Evolutionary conservation across 2,329 filamentous ascomycete genomes (phyloP).

Genomic region (Aureobasidium sp.): DNA sequence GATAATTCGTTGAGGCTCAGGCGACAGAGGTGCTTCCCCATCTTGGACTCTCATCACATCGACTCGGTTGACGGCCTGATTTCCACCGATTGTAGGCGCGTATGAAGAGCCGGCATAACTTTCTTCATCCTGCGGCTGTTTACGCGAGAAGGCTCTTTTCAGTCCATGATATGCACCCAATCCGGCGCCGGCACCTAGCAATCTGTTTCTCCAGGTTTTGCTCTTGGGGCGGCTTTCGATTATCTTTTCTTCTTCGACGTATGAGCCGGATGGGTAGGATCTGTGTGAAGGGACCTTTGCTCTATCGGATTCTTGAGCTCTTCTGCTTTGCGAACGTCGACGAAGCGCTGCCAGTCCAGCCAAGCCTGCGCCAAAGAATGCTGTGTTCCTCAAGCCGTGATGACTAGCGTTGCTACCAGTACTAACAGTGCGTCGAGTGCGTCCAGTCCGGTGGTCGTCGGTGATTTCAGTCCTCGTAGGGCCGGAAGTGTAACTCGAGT

Average conservation of each 20-base stretch:
- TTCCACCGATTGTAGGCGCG: conserved; percentile 39
- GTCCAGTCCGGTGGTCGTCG: conserved; percentile 15
- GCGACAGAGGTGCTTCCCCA: conserved; percentile 17
- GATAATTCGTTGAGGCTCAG: conserved; percentile 7
- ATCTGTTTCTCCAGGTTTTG: conserved; percentile 39
- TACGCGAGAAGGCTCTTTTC: conserved; percentile 51
- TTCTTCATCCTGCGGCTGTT: conserved; percentile 45
- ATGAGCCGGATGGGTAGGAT: conserved; percentile 15
- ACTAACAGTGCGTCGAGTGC: conserved; percentile 13
- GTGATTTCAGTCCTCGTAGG: conserved; percentile 18
- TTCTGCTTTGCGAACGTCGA: conserved; percentile 11
- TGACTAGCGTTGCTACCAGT: background rate
- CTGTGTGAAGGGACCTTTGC: conserved; percentile 20
- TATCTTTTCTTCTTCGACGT: conserved; percentile 34
- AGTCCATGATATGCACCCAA: conserved; percentile 33
- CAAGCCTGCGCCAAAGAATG: conserved; percentile 42
- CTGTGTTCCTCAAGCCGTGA: conserved; percentile 18
- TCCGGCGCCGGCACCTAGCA: conserved; percentile 40
- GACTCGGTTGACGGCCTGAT: conserved; percentile 38
- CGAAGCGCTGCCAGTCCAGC: conserved; percentile 48
- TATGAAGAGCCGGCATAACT: conserved; percentile 47
- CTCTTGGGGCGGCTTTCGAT: conserved; percentile 22
- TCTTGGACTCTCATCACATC: conserved; percentile 45
- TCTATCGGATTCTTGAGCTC: conserved; percentile 32
- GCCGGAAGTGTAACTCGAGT: conserved; percentile 18